These are phyloP conservation scores for Irpex lacteus DNA, from an alignment of 1,284 basidiomycete genomes.

Conservation along the genomic window DNA sequence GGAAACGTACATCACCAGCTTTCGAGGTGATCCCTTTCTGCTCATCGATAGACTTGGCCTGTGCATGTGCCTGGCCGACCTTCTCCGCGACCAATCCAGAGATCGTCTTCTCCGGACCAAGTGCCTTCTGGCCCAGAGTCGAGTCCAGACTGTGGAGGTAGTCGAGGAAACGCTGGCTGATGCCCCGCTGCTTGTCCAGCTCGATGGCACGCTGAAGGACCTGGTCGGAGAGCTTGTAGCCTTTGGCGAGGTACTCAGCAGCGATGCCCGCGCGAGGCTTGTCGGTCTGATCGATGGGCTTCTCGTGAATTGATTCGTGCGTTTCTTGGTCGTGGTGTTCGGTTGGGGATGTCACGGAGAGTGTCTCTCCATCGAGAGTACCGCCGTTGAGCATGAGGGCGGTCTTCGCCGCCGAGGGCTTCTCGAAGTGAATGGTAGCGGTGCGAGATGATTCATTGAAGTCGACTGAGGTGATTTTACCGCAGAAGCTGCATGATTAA, in stretches of 20 bases:
- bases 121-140: slow-evolving; percentile 54
- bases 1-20: slow-evolving; percentile 57
- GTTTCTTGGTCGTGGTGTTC: slow-evolving; percentile 48
- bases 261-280: slow-evolving; percentile 84
- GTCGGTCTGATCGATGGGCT: slow-evolving; percentile 68
- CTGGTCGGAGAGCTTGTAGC: slow-evolving; percentile 79
- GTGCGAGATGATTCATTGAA: slow-evolving; percentile 33
- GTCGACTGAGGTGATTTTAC: slow-evolving; percentile 70
- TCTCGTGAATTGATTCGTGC: slow-evolving; percentile 28
- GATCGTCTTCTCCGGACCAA: slow-evolving; percentile 74
- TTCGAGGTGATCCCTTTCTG: slow-evolving; percentile 73
- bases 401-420: slow-evolving; percentile 75
- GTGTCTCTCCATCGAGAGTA: slow-evolving; percentile 56
- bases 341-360: slow-evolving; percentile 65
- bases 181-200: slow-evolving; percentile 83
- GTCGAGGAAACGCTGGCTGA: slow-evolving; percentile 78
- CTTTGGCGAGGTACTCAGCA: slow-evolving; percentile 87
- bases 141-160: slow-evolving; percentile 76
- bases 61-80: slow-evolving; percentile 55
- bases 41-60: slow-evolving; percentile 77
- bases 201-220: slow-evolving; percentile 86
- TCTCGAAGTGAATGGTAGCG: slow-evolving; percentile 72
- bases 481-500: slow-evolving; percentile 59
- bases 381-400: slow-evolving; percentile 81
- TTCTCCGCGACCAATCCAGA: slow-evolving; percentile 69